These are phyloP conservation scores for Fagus crenata DNA, from an alignment of 306 rosid species.

Conservation along the genomic window DNA sequence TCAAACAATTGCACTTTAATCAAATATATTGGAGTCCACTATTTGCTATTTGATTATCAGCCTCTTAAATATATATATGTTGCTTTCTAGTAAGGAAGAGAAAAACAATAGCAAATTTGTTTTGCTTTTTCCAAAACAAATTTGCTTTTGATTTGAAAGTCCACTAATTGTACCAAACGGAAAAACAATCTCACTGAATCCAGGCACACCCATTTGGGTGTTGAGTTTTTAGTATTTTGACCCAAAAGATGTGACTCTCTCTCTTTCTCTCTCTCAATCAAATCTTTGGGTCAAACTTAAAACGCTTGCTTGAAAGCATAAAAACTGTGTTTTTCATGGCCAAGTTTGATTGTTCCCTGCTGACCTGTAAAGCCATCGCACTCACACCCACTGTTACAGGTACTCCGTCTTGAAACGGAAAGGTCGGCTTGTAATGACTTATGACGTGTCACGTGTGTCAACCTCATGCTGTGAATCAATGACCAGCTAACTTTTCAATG, in stretches of 20 bases:
- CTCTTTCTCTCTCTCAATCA: not conserved
- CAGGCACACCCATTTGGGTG: not conserved
- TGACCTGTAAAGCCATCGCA: not conserved
- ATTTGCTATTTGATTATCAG: too few species aligned
- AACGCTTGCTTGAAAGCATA: not conserved
- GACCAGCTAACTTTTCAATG: too few species aligned
- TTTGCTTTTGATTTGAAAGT: not conserved
- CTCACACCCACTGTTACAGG: not conserved
- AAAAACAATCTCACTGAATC: not conserved
- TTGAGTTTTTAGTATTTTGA: not conserved
- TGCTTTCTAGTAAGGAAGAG: too few species aligned
- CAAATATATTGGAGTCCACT: too few species aligned
- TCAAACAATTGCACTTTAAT: too few species aligned
- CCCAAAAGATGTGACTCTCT: not conserved
- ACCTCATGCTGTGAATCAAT: too few species aligned
- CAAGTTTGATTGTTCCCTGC: not conserved
- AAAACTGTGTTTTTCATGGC: not conserved
- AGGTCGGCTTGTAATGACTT: not conserved
- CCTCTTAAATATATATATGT: too few species aligned
- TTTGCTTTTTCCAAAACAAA: too few species aligned
- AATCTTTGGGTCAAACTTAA: conserved; percentile 4
- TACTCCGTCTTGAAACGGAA: not conserved
- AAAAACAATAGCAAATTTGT: too few species aligned
- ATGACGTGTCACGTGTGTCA: too few species aligned
- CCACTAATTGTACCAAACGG: not conserved